These are phyloP conservation scores for Fusarium veterinarium DNA, from an alignment of 2,329 filamentous ascomycete species.

Conservation along the genomic window DNA sequence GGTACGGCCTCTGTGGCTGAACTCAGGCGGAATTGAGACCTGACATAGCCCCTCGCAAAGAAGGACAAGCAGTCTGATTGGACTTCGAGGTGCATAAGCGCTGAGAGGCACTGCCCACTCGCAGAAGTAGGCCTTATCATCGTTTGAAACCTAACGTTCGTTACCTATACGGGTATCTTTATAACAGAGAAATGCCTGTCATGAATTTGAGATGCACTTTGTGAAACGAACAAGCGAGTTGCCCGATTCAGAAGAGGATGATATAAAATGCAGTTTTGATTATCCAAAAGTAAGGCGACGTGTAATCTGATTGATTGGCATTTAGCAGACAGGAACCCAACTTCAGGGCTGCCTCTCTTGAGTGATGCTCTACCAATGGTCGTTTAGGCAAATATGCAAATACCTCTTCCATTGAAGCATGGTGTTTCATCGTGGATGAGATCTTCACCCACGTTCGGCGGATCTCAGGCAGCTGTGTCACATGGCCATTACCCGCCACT, in stretches of 20 bases:
- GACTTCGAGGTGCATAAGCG: background rate
- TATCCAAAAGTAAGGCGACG: background rate
- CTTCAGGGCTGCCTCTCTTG: background rate
- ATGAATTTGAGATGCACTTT: background rate
- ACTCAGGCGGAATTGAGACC: accelerated
- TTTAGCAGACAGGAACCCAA: accelerated
- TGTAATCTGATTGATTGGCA: background rate
- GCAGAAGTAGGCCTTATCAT: background rate
- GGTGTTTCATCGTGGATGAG: background rate
- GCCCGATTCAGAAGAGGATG: background rate
- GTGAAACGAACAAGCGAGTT: background rate
- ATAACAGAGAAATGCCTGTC: too few species aligned
- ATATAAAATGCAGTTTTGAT: background rate
- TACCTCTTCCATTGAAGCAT: background rate
- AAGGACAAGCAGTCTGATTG: background rate
- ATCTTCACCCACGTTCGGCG: background rate
- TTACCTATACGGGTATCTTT: accelerated
- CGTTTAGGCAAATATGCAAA: background rate
- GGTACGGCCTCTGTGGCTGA: accelerated
- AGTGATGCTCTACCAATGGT: background rate
- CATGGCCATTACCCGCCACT: background rate
- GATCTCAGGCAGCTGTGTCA: background rate
- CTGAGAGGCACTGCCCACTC: accelerated
- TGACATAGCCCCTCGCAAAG: background rate
- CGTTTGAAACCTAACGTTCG: accelerated